phyloP scores from a whole-genome alignment of 305 asterid species.

The Coffea humblotiana region DNA sequence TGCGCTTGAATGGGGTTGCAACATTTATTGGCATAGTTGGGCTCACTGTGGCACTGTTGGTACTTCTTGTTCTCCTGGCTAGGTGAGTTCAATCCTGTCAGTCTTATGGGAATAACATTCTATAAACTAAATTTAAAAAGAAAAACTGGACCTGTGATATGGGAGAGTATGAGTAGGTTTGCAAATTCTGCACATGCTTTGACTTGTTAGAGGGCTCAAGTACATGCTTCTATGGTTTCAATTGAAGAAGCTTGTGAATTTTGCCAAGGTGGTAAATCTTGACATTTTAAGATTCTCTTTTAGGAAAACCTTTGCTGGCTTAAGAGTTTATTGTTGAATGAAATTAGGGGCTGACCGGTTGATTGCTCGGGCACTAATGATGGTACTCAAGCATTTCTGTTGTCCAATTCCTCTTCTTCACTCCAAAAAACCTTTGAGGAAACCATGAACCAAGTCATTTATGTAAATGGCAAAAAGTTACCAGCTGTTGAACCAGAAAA shows the following conservation, averaged over 20 bases:
- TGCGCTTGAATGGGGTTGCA: constrained; percentile 95
- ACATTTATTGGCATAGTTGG: constrained; percentile 96
- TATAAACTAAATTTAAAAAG: background rate
- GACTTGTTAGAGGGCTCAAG: background rate
- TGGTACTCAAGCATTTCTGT: background rate
- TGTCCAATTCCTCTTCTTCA: background rate
- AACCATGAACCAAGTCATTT: background rate
- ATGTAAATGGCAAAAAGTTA: no score
- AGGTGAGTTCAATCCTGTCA: constrained; percentile 46
- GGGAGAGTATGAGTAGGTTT: background rate
- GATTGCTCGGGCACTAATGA: background rate
- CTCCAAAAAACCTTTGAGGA: background rate
- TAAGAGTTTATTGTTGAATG: background rate
- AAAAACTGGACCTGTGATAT: background rate
- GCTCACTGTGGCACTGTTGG: constrained; percentile 74
- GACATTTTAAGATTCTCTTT: background rate
- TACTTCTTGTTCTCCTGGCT: constrained; percentile 66
- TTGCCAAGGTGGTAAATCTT: background rate
- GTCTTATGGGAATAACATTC: constrained; percentile 3
- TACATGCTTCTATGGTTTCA: background rate
- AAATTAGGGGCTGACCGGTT: background rate
- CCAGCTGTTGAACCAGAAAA: background rate
- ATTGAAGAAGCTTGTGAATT: background rate
- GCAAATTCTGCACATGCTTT: background rate
- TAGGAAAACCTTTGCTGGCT: background rate